These are phyloP conservation scores for Xylaria sp. DNA, from an alignment of 2,329 filamentous ascomycete species.

Conservation along the genomic window DNA sequence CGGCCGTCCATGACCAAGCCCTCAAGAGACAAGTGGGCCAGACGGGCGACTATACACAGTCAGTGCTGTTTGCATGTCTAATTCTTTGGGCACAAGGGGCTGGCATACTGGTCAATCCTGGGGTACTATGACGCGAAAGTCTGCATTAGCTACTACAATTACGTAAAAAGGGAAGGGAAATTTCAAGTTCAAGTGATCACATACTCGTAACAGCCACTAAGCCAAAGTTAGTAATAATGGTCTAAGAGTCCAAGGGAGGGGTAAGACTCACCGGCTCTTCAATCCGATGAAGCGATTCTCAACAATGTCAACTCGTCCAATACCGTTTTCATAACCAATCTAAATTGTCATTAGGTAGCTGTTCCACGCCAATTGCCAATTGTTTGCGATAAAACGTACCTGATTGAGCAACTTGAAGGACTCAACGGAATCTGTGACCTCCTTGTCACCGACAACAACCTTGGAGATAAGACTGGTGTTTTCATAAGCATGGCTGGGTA, in stretches of 20 bases:
- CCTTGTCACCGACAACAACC: constrained; percentile 63
- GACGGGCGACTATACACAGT: constrained; percentile 38
- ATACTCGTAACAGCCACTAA: constrained; percentile 73
- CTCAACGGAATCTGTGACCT: constrained; percentile 74
- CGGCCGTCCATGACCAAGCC: constrained; percentile 69
- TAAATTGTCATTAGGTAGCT: too few relatives aligned
- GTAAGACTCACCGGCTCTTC: too few relatives aligned
- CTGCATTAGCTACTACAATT: too few relatives aligned
- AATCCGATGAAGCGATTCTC: constrained; percentile 18
- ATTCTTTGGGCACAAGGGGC: too few relatives aligned
- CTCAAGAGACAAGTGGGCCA: constrained; percentile 63
- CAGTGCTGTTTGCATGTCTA: too few relatives aligned
- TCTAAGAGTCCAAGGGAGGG: too few relatives aligned
- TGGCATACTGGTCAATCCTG: constrained; percentile 55
- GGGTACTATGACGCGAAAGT: constrained; percentile 57
- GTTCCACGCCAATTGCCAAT: too few relatives aligned
- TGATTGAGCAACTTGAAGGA: constrained; percentile 78
- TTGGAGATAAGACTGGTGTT: constrained; percentile 41
- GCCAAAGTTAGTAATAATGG: too few relatives aligned
- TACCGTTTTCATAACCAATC: constrained; percentile 56
- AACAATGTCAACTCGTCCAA: constrained; percentile 85
- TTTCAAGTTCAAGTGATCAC: background rate
- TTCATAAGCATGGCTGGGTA: too few relatives aligned
- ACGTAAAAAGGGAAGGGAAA: too few relatives aligned
- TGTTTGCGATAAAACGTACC: constrained; percentile 2